A percentile compares a stretch with the other conserved stretches of the same genome.
phyloP scores from a whole-genome alignment of 331 rosid species.

The Stylosanthes scabra region DNA sequence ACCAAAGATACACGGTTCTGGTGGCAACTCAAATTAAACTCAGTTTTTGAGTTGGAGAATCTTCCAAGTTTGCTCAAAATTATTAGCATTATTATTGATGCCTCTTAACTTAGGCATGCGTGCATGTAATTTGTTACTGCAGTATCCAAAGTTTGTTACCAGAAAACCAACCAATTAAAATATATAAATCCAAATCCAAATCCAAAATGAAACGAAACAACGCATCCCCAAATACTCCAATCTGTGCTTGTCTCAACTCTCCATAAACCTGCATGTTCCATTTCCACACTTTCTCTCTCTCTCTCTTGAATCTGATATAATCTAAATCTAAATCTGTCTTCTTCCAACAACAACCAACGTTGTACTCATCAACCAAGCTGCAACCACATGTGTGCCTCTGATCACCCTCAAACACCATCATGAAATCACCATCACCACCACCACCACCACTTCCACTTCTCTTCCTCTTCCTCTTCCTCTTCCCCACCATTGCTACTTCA shows the following conservation, averaged over 20 bases:
- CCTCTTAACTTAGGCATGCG: background rate
- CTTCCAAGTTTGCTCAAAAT: background rate
- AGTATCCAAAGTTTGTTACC: no score
- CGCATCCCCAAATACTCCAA: no score
- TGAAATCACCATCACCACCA: slow-evolving; percentile 38
- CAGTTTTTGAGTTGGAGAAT: background rate
- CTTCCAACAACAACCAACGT: background rate
- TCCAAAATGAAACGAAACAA: no score
- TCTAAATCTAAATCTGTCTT: no score
- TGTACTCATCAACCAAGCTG: background rate
- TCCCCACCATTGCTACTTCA: slow-evolving; percentile 34
- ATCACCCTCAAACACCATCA: slow-evolving; percentile 24
- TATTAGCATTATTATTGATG: background rate
- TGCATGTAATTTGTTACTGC: background rate
- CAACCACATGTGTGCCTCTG: slow-evolving; percentile 14
- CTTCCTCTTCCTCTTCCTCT: slow-evolving; percentile 26
- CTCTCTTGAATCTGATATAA: no score
- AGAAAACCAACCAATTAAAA: no score
- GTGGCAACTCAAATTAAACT: background rate
- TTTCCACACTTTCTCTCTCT: no score
- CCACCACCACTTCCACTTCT: slow-evolving; percentile 26
- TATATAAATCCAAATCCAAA: no score
- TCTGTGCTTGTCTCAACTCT: no score
- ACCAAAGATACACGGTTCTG: background rate
- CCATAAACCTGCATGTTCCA: no score